Base-by-base conservation (phyloP, 345 rosid species). In the Odontarrhena argentea region DNA sequence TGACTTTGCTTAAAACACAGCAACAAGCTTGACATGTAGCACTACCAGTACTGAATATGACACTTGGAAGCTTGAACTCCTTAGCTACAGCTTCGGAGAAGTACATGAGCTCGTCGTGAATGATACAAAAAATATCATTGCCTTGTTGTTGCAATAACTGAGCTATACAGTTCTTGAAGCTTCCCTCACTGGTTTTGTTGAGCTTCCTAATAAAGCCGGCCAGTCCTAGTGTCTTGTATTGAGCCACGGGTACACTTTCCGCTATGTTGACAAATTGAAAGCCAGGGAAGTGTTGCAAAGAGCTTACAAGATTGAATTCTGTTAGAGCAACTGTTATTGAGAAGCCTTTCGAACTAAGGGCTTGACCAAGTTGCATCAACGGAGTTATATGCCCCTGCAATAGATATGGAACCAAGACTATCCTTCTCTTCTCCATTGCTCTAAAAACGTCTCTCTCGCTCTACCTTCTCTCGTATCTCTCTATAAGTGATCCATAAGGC, bases 321-420 rank as follows among this genome's bases (percentile, higher is more conserved):
- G 70, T 44, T 41, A 79, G 82, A 61, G 63, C 68, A 24, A 86
- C 32, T 28, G 32, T 28, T 3, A 28, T 28, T 28, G 32, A 28
- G 32, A 28, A 28, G 32, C 32, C 32, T 4, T 28, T 28, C 4
- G 32, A 28, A 4, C 5, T 12, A 30, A 86, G 83, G 49, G 77
- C 63, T 49, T 80, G 35, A 3, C 67, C 86, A 0, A 85, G 86
- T 54, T 82, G 82, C 72, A 89, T 79, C 76, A 83, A 78, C 0
- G 91, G 87, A 48, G 67, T 28, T 28, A 28, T 28, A 28, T 28
- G 32, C 5, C 32, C 32, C 32, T 28, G 32, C 5, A 28, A 28
- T 28, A 4, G 32, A 28, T 28, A 28, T 28, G 32, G 32, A 28
- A 28, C 32, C 32, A 28, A 28, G 32, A 28, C 32, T 28, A 28